Percentiles rank a stretch among this genome's conserved stretches.
phyloP scores from a whole-genome alignment of 441 rosid genomes.

The Erodium trifolium region DNA sequence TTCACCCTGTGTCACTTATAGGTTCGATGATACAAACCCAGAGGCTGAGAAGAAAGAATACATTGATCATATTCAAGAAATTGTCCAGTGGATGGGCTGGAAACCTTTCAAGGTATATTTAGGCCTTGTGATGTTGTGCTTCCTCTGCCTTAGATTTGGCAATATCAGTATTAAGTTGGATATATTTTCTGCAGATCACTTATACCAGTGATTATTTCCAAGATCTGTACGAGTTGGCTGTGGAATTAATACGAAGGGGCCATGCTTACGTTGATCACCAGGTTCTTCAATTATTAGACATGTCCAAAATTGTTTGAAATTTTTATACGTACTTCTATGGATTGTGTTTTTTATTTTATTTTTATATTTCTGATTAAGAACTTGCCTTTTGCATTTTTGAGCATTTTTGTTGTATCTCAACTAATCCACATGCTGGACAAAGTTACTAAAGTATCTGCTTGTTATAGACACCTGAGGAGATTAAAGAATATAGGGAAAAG shows the following conservation, averaged over 20 bases:
- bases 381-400: background rate
- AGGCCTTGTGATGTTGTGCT: background rate
- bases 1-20: constrained; percentile 22
- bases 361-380: background rate
- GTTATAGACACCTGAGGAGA: constrained; percentile 65
- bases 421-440: background rate
- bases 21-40: constrained; percentile 94
- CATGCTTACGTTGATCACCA: constrained; percentile 98
- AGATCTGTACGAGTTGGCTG: constrained; percentile 82
- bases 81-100: constrained; percentile 98
- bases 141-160: constrained; percentile 1
- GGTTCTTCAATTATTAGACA: constrained; percentile 25
- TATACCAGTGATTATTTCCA: constrained; percentile 96
- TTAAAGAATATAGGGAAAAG: constrained; percentile 78
- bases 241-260: constrained; percentile 78
- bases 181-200: constrained; percentile 46
- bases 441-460: constrained; percentile 5
- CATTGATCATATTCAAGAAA: constrained; percentile 87
- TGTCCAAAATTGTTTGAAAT: background rate
- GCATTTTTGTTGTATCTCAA: background rate
- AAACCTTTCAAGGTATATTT: constrained; percentile 70
- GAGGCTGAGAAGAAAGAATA: constrained; percentile 98
- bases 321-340: background rate
- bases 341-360: background rate
- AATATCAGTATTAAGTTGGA: constrained; percentile 15